phyloP scores from a whole-genome alignment of 768 basidiomycete genomes.

The Leucocoprinus birnbaumii region DNA sequence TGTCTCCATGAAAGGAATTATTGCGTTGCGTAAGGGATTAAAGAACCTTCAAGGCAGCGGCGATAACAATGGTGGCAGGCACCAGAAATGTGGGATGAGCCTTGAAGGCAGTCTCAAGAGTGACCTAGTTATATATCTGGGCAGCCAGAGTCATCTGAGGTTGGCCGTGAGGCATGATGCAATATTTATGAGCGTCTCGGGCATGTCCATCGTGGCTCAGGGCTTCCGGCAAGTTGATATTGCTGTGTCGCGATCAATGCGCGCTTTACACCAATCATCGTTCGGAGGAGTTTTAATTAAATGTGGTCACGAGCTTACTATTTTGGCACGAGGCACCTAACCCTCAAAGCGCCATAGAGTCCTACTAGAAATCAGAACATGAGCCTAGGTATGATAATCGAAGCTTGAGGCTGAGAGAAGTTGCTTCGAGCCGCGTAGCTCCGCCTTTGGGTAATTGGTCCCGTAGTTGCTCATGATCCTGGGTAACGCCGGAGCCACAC shows the following conservation, averaged over 20 bases:
- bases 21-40: too few species aligned
- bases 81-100: neutral
- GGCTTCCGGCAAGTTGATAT: neutral
- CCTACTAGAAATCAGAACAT: too few species aligned
- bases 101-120: neutral
- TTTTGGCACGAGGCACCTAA: neutral
- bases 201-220: neutral
- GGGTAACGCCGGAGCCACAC: neutral
- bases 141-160: neutral
- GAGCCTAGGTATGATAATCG: too few species aligned
- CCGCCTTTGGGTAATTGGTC: neutral
- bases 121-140: neutral
- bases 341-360: too few species aligned
- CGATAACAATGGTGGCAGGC: neutral
- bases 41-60: too few species aligned
- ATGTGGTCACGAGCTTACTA: neutral
- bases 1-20: neutral
- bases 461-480: neutral
- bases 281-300: neutral
- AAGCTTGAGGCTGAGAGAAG: neutral
- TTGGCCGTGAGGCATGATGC: neutral
- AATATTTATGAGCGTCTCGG: neutral
- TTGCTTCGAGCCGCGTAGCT: neutral
- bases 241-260: constrained; percentile 1
- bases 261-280: neutral